A percentile compares a stretch with the other conserved stretches of the same genome.
phyloP scores from a whole-genome alignment of 148 eudicot species.

The Persicaria maculosa region DNA sequence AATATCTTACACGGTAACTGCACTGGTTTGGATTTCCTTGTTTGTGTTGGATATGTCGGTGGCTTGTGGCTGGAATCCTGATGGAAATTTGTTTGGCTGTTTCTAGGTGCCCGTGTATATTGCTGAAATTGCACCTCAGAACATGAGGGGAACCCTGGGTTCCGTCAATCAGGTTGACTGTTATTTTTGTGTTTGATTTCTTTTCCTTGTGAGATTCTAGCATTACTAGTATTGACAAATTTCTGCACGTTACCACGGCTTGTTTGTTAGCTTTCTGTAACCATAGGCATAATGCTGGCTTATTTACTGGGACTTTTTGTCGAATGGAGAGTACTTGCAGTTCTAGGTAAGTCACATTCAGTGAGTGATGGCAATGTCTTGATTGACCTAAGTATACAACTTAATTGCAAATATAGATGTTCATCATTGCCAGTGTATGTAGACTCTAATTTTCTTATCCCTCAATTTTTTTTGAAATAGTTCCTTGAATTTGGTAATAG shows the following conservation, averaged over 20 bases:
- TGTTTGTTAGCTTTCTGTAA: constrained; percentile 67
- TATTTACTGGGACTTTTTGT: constrained; percentile 89
- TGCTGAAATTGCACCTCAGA: constrained; percentile 15
- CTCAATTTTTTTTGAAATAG: neutral
- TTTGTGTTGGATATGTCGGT: neutral
- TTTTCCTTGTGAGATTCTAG: neutral
- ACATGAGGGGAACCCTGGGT: constrained; percentile 11
- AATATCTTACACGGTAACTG: constrained; percentile 71
- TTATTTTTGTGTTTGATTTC: constrained; percentile 9
- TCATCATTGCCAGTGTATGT: neutral
- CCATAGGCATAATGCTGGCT: constrained; percentile 87
- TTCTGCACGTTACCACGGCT: neutral
- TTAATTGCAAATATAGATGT: neutral
- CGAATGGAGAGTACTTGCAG: constrained; percentile 82
- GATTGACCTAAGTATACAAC: neutral
- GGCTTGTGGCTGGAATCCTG: neutral
- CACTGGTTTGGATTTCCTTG: neutral
- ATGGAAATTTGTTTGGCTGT: neutral
- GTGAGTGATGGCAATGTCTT: neutral
- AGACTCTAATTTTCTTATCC: neutral
- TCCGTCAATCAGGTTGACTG: constrained; percentile 12
- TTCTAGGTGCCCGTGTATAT: constrained; percentile 15
- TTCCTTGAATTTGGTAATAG: neutral
- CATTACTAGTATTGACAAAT: neutral
- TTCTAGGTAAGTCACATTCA: constrained; percentile 44